These are phyloP conservation scores for Telfairia occidentalis DNA, from an alignment of 331 rosid genomes.

Conservation along the genomic window DNA sequence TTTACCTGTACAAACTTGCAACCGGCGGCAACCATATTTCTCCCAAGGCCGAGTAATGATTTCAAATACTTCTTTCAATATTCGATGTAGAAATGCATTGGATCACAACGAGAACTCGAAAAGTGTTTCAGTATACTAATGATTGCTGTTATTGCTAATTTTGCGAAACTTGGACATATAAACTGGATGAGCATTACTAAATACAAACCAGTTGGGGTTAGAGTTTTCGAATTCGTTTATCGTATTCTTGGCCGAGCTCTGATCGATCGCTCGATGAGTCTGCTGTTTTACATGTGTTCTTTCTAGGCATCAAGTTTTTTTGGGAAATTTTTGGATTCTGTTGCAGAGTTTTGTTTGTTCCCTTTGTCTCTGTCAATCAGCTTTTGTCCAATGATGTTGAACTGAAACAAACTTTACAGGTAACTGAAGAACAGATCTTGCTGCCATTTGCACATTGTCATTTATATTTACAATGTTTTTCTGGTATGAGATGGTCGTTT, in stretches of 20 bases:
- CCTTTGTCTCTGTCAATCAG: background rate
- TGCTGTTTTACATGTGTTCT: background rate
- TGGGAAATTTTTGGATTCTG: background rate
- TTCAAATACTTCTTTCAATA: background rate
- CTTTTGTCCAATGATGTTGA: background rate
- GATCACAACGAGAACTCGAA: background rate
- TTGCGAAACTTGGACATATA: background rate
- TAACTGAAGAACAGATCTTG: background rate
- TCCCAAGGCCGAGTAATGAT: conserved; percentile 44
- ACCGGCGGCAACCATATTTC: conserved; percentile 74
- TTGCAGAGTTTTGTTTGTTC: background rate
- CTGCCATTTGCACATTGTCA: background rate
- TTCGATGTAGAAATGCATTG: background rate
- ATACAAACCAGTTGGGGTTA: background rate
- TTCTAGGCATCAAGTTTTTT: background rate
- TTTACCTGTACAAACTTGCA: conserved; percentile 62
- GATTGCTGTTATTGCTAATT: background rate
- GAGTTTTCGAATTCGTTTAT: background rate
- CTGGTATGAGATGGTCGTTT: background rate
- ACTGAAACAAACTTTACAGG: background rate
- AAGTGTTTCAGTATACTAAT: background rate
- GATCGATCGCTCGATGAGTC: background rate
- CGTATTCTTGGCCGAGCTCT: background rate
- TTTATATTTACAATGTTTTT: background rate
- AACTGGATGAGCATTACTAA: background rate